Evolutionary conservation across 1,139 yeast genomes (phyloP).

Genomic region (Debaryomyces coudertii): DNA sequence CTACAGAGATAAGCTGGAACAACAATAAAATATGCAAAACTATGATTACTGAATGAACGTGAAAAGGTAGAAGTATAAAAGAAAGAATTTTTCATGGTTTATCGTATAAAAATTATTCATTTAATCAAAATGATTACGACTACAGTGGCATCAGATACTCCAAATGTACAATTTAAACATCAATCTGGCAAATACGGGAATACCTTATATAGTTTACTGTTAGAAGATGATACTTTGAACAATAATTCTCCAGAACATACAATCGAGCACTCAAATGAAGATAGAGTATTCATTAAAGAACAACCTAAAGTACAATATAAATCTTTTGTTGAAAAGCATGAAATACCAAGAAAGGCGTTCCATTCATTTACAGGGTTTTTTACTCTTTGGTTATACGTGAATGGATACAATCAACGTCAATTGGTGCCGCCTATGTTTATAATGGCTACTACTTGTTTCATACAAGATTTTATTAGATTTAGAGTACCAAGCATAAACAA

Average conservation of each 20-base stretch:
- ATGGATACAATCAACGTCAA: conserved; percentile 57
- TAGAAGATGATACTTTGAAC: not conserved
- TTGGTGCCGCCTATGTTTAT: conserved; percentile 60
- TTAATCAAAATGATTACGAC: not conserved
- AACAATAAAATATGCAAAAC: too few relatives aligned
- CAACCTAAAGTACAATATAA: not conserved
- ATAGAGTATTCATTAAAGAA: conserved; percentile 1
- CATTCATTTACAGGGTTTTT: conserved; percentile 88
- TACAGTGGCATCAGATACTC: not conserved
- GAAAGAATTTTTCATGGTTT: not conserved
- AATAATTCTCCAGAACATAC: not conserved
- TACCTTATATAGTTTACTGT: not conserved
- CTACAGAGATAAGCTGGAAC: too few relatives aligned
- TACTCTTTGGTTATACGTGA: conserved; percentile 71
- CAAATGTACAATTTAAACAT: not conserved
- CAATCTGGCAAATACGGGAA: not conserved
- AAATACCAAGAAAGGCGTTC: conserved; percentile 81
- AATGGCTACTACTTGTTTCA: conserved; percentile 56
- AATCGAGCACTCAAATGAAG: not conserved
- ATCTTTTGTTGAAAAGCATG: conserved; percentile 68
- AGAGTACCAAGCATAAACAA: conserved; percentile 61
- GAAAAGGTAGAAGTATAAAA: not conserved
- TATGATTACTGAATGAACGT: not conserved
- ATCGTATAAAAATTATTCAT: not conserved
- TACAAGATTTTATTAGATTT: conserved; percentile 74